Base-by-base conservation (phyloP, 352 stramenopile species). In the Elongisporangium undulatum region DNA sequence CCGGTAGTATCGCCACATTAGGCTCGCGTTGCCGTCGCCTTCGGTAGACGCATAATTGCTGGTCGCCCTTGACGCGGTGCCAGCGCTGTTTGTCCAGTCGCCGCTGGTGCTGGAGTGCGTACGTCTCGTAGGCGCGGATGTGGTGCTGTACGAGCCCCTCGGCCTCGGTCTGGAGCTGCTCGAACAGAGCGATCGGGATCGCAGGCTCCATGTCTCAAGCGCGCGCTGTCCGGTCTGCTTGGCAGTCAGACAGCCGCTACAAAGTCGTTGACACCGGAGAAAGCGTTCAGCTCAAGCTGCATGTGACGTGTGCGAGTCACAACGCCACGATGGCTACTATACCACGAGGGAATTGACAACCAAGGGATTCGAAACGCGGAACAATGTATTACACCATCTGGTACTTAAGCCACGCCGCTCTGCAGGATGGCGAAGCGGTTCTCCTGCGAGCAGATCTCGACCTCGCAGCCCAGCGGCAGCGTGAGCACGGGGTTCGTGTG, bases 401-500 rank as follows among this genome's bases (percentile, higher is more conserved):
- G 17, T 45, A 45, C 34, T 45, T 10, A 45, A 10, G 12, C 10
- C 4, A 85, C 68, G 4, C 64, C 71, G 15, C 61, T 55, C 48
- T 77, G 59, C 5, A 80, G 51, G 24, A 84, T 71, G 38, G 13
- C 48, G 10, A 87, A 71, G 12, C 56, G 56, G 57, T 78, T 67
- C 15, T 13, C 38, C 12, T 22, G 20, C 23, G 75, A 71, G 58
- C 88, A 74, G 10, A 89, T 39, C 51, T 61, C 62, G 26, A 64
- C 67, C n/a, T 71, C 50, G 48, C 67, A 78, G 20, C 74, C 78
- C 8, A 90, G 62, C 17, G 78, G 72, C 38, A 85, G 69, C 4
- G 76, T 89, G 20, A 70, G 63, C 41, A 85, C 69, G 5, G 76
- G 80, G 76, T 86, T 82, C 10, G 81, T 87, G 62, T 88, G 72